Conservation (phyloP, 352 stramenopile genomes). For the Phytophthora tentaculata region DNA sequence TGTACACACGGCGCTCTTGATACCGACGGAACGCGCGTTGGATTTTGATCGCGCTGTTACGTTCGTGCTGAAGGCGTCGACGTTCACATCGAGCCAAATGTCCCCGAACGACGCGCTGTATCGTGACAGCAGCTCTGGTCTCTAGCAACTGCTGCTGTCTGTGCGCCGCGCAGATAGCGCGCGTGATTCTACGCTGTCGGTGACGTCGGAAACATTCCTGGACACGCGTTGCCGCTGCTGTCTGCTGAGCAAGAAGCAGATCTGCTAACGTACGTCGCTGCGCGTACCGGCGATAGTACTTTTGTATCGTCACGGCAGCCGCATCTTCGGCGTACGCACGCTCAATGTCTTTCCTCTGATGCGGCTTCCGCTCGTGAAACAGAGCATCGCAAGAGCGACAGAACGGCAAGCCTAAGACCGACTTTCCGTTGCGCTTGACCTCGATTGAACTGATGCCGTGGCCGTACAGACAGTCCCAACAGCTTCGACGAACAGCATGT, state of each 20-base stretch:
- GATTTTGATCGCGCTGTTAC: constrained; percentile 42
- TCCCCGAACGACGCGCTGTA: constrained; percentile 46
- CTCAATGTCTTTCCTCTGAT: constrained; percentile 39
- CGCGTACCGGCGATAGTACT: constrained; percentile 43
- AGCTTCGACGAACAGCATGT: constrained; percentile 47
- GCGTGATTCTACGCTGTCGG: constrained; percentile 44
- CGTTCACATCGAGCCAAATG: constrained; percentile 33
- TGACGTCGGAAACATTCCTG: constrained; percentile 45
- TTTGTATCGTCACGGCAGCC: constrained; percentile 52
- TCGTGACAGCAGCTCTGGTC: constrained; percentile 14
- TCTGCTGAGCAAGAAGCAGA: constrained; percentile 25
- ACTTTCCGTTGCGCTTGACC: neutral
- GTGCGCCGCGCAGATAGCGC: constrained; percentile 36
- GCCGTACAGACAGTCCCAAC: constrained; percentile 40
- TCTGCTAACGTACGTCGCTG: constrained; percentile 45
- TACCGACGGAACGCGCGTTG: constrained; percentile 44
- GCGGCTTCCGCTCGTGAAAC: constrained; percentile 37
- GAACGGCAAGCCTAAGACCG: constrained; percentile 26
- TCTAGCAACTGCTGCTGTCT: constrained; percentile 34
- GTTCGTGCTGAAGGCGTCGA: constrained; percentile 15
- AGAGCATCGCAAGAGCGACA: constrained; percentile 56
- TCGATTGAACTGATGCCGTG: constrained; percentile 1
- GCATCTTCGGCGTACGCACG: constrained; percentile 25
- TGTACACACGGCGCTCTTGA: constrained; percentile 23
- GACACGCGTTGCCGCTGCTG: constrained; percentile 40